phyloP scores from a whole-genome alignment of 2,329 filamentous ascomycete genomes.

The Claviceps sp. region DNA sequence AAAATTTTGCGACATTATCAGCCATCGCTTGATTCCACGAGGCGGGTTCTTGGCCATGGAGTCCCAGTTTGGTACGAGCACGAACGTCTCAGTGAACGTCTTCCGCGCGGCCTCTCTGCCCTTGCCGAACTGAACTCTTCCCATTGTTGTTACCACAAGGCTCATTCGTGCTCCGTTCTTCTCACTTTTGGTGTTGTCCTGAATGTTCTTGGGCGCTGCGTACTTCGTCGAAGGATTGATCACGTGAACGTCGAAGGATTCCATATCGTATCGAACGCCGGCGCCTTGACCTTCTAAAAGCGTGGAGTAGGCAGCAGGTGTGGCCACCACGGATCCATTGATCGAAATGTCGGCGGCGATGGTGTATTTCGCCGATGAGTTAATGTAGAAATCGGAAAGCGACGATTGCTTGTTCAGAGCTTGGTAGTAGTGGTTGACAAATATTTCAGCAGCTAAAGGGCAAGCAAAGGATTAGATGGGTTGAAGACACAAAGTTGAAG shows the following conservation, averaged over 20 bases:
- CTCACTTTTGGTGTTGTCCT: conserved; percentile 28
- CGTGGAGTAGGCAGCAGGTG: conserved; percentile 51
- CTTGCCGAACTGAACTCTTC: conserved; percentile 55
- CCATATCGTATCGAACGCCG: conserved; percentile 54
- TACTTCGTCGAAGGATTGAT: conserved; percentile 54
- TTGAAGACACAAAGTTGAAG: no score
- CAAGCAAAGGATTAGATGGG: neutral
- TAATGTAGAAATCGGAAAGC: conserved; percentile 59
- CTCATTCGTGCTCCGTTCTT: conserved; percentile 47
- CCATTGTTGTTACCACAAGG: conserved; percentile 60
- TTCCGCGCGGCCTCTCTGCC: conserved; percentile 48
- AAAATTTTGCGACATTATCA: conserved; percentile 63
- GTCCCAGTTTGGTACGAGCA: conserved; percentile 67
- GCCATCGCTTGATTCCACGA: conserved; percentile 42
- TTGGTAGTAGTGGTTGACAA: conserved; percentile 63
- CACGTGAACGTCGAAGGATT: conserved; percentile 65
- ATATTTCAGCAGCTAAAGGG: conserved; percentile 50
- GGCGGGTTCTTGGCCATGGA: conserved; percentile 37
- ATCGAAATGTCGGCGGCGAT: conserved; percentile 59
- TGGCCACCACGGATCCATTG: conserved; percentile 57
- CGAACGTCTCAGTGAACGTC: conserved; percentile 67
- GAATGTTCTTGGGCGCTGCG: conserved; percentile 36
- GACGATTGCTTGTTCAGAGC: conserved; percentile 51
- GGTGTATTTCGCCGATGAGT: conserved; percentile 37
- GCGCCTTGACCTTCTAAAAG: conserved; percentile 52